Percentiles rank a stretch among this genome's conserved stretches.
Conservation (phyloP, 768 basidiomycete genomes). For the Amanita thiersii region DNA sequence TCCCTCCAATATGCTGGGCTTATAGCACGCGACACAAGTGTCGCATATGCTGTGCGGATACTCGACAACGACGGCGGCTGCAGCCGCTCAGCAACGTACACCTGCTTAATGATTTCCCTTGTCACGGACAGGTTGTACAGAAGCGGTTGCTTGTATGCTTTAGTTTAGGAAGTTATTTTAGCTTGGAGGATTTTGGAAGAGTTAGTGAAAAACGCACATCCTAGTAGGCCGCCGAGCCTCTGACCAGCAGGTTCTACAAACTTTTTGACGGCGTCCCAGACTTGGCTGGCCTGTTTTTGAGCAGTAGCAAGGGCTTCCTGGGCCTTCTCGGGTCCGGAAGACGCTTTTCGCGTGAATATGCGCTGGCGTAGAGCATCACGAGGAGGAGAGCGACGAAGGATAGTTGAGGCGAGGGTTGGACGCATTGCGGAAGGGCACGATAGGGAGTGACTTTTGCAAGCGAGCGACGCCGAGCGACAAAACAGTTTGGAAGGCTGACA, state of each 20-base stretch:
- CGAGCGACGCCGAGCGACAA: too few relatives aligned
- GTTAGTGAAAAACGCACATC: constrained; percentile 21
- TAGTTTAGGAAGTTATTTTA: constrained; percentile 6
- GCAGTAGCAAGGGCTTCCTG: constrained; percentile 55
- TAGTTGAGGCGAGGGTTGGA: constrained; percentile 16
- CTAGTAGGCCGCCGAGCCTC: constrained; percentile 49
- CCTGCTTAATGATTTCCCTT: constrained; percentile 66
- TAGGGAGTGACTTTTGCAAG: background rate
- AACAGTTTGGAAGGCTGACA: background rate
- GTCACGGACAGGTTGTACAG: constrained; percentile 73
- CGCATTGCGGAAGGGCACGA: constrained; percentile 19
- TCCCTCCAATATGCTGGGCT: constrained; percentile 56
- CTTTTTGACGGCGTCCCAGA: constrained; percentile 42
- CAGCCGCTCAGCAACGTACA: constrained; percentile 66
- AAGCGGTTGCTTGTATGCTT: constrained; percentile 70
- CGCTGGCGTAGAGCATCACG: constrained; percentile 22
- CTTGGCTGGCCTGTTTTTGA: constrained; percentile 47
- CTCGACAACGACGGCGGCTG: constrained; percentile 57
- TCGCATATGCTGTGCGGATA: constrained; percentile 51
- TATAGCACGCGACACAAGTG: constrained; percentile 54
- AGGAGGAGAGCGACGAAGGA: constrained; percentile 20
- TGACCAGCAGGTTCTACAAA: constrained; percentile 39
- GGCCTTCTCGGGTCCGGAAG: constrained; percentile 48
- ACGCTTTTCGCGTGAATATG: constrained; percentile 31
- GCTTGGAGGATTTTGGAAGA: background rate